Evolutionary conservation across 495 filamentous ascomycete genomes (phyloP).

Genomic region (Astrothelium macrocarpum): DNA sequence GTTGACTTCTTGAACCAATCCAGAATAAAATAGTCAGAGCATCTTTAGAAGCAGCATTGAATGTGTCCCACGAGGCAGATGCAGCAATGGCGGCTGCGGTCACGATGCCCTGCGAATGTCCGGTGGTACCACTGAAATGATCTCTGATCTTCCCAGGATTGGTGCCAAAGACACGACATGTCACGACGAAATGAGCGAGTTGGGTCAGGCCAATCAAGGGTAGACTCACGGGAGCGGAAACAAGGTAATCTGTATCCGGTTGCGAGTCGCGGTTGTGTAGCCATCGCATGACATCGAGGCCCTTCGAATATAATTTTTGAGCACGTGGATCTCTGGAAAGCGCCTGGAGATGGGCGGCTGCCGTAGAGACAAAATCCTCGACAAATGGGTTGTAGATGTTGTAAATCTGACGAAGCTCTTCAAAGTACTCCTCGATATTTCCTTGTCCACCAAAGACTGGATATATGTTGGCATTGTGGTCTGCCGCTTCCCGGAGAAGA

Average conservation of each 20-base stretch:
- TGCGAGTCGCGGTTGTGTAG: slow-evolving; percentile 76
- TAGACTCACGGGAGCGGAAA: slow-evolving; percentile 94
- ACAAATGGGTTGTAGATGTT: slow-evolving; percentile 83
- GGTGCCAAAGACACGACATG: slow-evolving; percentile 78
- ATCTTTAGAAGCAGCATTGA: slow-evolving; percentile 62
- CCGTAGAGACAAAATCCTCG: slow-evolving; percentile 66
- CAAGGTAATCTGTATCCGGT: slow-evolving; percentile 89
- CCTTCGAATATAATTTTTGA: slow-evolving; percentile 92
- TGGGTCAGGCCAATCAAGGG: slow-evolving; percentile 94
- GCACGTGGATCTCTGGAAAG: slow-evolving; percentile 80
- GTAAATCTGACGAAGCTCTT: slow-evolving; percentile 86
- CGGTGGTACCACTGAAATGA: slow-evolving; percentile 75
- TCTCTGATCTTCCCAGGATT: slow-evolving; percentile 79
- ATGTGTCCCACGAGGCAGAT: slow-evolving; percentile 81
- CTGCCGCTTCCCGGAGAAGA: slow-evolving; percentile 75
- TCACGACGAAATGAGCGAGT: slow-evolving; percentile 84
- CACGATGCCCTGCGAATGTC: slow-evolving; percentile 94
- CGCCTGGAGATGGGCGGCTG: slow-evolving; percentile 70
- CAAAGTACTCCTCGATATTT: slow-evolving; percentile 98
- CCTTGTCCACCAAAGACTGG: slow-evolving; percentile 97
- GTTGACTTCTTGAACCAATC: slow-evolving; percentile 97
- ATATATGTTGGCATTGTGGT: slow-evolving; percentile 69
- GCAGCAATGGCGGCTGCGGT: slow-evolving; percentile 88
- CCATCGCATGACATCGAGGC: slow-evolving; percentile 88
- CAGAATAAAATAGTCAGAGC: slow-evolving; percentile 95